phyloP scores from a whole-genome alignment of 2,329 filamentous ascomycete genomes.

The Phialophora verrucosa region DNA sequence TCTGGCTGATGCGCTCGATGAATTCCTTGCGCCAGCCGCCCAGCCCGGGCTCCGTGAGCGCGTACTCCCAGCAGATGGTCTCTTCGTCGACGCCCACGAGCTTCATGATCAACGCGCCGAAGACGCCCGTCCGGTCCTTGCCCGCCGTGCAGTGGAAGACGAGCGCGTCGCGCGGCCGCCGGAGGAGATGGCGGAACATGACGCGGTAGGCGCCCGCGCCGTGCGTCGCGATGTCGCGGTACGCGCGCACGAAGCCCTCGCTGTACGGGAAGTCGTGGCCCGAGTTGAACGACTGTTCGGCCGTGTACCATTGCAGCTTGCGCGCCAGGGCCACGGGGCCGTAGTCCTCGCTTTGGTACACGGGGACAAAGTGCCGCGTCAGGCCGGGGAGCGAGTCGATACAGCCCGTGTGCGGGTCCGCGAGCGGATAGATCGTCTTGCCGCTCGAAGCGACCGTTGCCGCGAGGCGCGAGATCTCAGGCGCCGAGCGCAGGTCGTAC shows the following conservation, averaged over 20 bases:
- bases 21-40: conserved; percentile 40
- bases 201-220: conserved; percentile 58
- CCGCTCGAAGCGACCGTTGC: conserved; percentile 43
- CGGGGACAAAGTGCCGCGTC: conserved; percentile 64
- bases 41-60: conserved; percentile 68
- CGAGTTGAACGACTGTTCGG: conserved; percentile 60
- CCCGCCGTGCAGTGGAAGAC: conserved; percentile 77
- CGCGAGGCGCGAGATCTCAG: conserved; percentile 43
- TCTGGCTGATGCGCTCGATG: conserved; percentile 35
- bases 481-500: conserved; percentile 70
- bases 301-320: conserved; percentile 63
- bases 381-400: conserved; percentile 49
- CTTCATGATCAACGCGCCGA: conserved; percentile 69
- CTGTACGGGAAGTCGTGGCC: conserved; percentile 31
- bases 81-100: conserved; percentile 67
- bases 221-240: conserved; percentile 70
- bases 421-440: conserved; percentile 36
- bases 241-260: conserved; percentile 69
- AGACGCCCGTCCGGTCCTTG: conserved; percentile 76
- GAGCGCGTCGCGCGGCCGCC: conserved; percentile 41
- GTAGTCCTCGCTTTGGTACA: conserved; percentile 68
- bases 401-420: conserved; percentile 27
- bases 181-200: conserved; percentile 65
- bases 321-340: conserved; percentile 65
- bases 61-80: conserved; percentile 70